phyloP scores from a whole-genome alignment of 495 filamentous ascomycete genomes.

The Penicillium alfredii region DNA sequence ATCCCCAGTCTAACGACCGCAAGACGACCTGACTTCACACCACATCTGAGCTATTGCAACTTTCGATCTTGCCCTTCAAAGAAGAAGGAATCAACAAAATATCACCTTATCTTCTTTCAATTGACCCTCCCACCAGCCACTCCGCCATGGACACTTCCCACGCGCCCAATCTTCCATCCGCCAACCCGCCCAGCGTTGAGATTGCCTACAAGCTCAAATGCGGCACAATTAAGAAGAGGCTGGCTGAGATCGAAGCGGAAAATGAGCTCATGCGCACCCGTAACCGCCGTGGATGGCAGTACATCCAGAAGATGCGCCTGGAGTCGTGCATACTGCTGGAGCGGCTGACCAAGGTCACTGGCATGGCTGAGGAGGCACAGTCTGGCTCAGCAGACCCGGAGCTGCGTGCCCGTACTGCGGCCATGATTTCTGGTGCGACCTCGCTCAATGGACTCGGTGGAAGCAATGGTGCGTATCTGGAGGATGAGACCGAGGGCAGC shows the following conservation, averaged over 20 bases:
- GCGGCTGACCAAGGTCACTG: constrained; percentile 76
- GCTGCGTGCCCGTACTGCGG: constrained; percentile 29
- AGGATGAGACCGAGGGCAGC: constrained; percentile 46
- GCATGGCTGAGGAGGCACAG: constrained; percentile 52
- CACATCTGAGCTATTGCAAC: no score
- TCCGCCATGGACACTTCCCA: constrained; percentile 28
- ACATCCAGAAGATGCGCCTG: constrained; percentile 84
- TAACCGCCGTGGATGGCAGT: constrained; percentile 71
- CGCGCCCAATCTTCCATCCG: constrained; percentile 18
- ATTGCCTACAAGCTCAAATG: constrained; percentile 96
- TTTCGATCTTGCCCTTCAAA: no score
- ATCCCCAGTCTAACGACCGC: no score
- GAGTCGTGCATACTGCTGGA: constrained; percentile 88
- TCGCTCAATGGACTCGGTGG: constrained; percentile 19
- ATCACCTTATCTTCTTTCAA: neutral
- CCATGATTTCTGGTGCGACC: constrained; percentile 28
- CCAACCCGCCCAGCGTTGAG: constrained; percentile 82
- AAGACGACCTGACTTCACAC: no score
- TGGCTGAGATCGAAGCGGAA: constrained; percentile 81
- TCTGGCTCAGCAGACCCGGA: constrained; percentile 30
- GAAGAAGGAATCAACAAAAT: no score
- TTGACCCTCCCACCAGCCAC: neutral
- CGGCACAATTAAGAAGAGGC: constrained; percentile 85
- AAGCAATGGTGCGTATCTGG: constrained; percentile 25
- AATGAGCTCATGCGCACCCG: constrained; percentile 76